phyloP scores from a whole-genome alignment of 225 moss, liverwort and hornwort genomes.

The Thuidium tamariscinum region DNA sequence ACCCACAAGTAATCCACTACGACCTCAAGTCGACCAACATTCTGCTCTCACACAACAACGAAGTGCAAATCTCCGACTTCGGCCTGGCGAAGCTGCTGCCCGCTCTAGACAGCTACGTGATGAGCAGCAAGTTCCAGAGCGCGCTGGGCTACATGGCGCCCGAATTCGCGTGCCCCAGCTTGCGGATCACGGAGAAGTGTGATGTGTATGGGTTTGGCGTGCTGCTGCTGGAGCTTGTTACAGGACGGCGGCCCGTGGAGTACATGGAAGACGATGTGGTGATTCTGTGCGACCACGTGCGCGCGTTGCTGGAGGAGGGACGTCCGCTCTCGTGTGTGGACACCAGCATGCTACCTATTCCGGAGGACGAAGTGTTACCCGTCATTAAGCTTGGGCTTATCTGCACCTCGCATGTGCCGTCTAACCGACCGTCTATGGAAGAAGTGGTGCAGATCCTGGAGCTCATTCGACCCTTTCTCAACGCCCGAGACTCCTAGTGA shows the following conservation, averaged over 20 bases:
- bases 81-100: slow-evolving; percentile 83
- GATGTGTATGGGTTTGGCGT: slow-evolving; percentile 96
- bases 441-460: slow-evolving; percentile 96
- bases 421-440: slow-evolving; percentile 92
- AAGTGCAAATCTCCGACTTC: slow-evolving; percentile 71
- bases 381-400: slow-evolving; percentile 95
- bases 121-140: slow-evolving; percentile 99
- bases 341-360: slow-evolving; percentile 23
- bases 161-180: slow-evolving; percentile 83
- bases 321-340: slow-evolving; percentile 73
- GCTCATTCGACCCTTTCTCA: slow-evolving; percentile 80
- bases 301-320: slow-evolving; percentile 83
- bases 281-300: slow-evolving; percentile 79
- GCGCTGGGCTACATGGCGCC: slow-evolving; percentile 98
- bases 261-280: slow-evolving; percentile 99
- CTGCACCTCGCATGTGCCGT: slow-evolving; percentile 97
- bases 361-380: slow-evolving; percentile 89
- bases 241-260: slow-evolving; percentile 85
- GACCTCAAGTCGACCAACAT: slow-evolving; percentile 87
- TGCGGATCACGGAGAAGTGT: slow-evolving; percentile 92
- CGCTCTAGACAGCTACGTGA: slow-evolving; percentile 76
- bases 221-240: slow-evolving; percentile 86
- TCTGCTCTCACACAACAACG: slow-evolving; percentile 58
- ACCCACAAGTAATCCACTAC: slow-evolving; percentile 75
- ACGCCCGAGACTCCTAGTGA: slow-evolving; percentile 25